These are phyloP conservation scores for Angophora floribunda DNA, from an alignment of 345 rosid species.

Conservation along the genomic window DNA sequence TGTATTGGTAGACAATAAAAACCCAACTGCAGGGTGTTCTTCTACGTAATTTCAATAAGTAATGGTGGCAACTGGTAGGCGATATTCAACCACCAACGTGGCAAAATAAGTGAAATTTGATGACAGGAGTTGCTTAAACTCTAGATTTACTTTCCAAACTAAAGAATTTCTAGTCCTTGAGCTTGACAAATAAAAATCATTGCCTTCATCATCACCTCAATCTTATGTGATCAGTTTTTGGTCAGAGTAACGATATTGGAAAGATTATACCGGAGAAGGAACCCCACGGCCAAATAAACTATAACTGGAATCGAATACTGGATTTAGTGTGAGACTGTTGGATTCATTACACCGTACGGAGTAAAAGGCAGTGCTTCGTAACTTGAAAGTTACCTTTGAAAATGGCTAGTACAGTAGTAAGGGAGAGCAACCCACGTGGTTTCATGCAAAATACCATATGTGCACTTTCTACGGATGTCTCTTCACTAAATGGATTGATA, in stretches of 20 bases:
- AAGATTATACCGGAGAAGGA: background rate
- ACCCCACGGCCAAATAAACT: background rate
- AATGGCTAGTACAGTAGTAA: background rate
- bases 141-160: background rate
- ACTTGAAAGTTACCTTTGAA: background rate
- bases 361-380: background rate
- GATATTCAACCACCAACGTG: background rate
- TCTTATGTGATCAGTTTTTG: background rate
- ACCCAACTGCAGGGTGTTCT: background rate
- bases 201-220: background rate
- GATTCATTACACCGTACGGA: background rate
- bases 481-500: background rate
- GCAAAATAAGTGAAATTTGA: background rate
- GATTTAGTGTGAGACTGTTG: background rate
- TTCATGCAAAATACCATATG: background rate
- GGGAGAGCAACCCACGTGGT: background rate
- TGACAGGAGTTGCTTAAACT: background rate
- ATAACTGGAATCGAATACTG: background rate
- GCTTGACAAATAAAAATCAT: background rate
- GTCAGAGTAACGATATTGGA: background rate
- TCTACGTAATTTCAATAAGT: background rate
- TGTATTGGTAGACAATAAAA: background rate
- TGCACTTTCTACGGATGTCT: background rate
- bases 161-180: background rate
- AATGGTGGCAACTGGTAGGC: background rate